Evolutionary conservation across 306 rosid species (phyloP), one percentile per base, ranked within the genome.

Genomic region (Cicer chorassanicum): DNA sequence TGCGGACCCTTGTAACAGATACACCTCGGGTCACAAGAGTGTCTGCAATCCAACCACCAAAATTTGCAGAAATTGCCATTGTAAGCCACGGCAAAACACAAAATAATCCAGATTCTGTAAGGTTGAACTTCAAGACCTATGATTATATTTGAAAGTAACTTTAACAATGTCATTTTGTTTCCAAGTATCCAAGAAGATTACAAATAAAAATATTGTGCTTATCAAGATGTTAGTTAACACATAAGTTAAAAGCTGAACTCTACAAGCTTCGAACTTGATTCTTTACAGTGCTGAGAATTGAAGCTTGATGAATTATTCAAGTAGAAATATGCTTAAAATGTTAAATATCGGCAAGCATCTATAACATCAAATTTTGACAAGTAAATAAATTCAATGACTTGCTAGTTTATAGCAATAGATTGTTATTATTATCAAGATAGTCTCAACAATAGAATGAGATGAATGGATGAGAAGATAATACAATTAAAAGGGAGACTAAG

Each of bases 41-140:
- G 88, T 94, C 97, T 39, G 98, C 98, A 69, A 94, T 94, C 98
- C 98, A 94, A 49, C 98, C 98, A 34, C 98, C 98, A 76, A 88
- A 60, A 72, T 94, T 94, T 72, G 98, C 98, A 70, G 98, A 92
- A 78, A 94, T 81, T 42, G 98, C 98, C 98, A 94, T 94, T 68
- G 90, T 87, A 29, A 94, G 76, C 98, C 98, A 94, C 1, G 98
- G 98, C 65, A 92, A 73, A 78, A 92, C 97, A 45, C 98, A 88
- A 86, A 92, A 73, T 53, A 92, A 87, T 70, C 96, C 98, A 15
- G 99, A 95, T 84, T 95, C 98, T 29, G 96, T 92, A 78, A 95
- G 99, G 74, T 89, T 92, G 90, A 95, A 95, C 98, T 95, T 95
- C 92, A 95, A 83, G 70, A 95, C 99, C 99, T 95, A 56, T 68